A percentile compares a stretch with the other conserved stretches of the same genome.
Evolutionary conservation across 2,329 filamentous ascomycete genomes (phyloP).

Genomic region (Colletotrichum graminicola): DNA sequence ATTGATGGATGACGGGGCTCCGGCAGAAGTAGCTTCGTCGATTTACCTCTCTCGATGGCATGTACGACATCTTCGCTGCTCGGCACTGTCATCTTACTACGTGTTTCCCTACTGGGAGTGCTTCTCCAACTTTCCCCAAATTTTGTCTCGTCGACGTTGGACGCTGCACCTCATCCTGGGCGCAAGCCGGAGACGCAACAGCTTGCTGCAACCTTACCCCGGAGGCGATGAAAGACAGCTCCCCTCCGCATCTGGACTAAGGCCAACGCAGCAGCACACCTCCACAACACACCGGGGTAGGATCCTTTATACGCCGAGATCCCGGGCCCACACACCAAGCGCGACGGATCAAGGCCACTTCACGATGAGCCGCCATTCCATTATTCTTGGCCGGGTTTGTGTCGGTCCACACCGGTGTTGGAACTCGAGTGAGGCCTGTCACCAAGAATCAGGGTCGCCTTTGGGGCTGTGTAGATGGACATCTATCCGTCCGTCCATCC

Average conservation of each 20-base stretch:
- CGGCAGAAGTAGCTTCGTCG: constrained; percentile 18
- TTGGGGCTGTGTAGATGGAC: constrained; percentile 32
- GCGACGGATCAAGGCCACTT: constrained; percentile 9
- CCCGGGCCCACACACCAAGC: constrained; percentile 19
- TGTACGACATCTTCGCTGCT: constrained; percentile 36
- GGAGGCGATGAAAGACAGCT: constrained; percentile 6
- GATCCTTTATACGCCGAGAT: constrained; percentile 20
- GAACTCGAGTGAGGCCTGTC: constrained; percentile 13
- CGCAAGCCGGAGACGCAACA: constrained; percentile 32
- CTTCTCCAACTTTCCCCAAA: constrained; percentile 42
- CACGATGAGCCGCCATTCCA: constrained; percentile 11
- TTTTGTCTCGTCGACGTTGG: constrained; percentile 20
- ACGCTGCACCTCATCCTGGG: constrained; percentile 20
- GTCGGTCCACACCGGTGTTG: constrained; percentile 26
- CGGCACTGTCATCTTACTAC: constrained; percentile 29
- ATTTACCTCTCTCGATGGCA: constrained; percentile 31
- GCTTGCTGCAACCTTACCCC: constrained; percentile 30
- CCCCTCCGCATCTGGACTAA: constrained; percentile 21
- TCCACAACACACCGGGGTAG: constrained; percentile 5
- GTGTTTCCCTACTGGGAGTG: constrained; percentile 2
- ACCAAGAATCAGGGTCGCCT: constrained; percentile 23
- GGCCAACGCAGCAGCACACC: constrained; percentile 6
- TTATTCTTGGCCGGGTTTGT: constrained; percentile 20
- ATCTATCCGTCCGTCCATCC: constrained; percentile 4
- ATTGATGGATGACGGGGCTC: constrained; percentile 7